A percentile compares a stretch with the other conserved stretches of the same genome.
Evolutionary conservation across 2,329 filamentous ascomycete genomes (phyloP).

Genomic region (Neurospora sp.): DNA sequence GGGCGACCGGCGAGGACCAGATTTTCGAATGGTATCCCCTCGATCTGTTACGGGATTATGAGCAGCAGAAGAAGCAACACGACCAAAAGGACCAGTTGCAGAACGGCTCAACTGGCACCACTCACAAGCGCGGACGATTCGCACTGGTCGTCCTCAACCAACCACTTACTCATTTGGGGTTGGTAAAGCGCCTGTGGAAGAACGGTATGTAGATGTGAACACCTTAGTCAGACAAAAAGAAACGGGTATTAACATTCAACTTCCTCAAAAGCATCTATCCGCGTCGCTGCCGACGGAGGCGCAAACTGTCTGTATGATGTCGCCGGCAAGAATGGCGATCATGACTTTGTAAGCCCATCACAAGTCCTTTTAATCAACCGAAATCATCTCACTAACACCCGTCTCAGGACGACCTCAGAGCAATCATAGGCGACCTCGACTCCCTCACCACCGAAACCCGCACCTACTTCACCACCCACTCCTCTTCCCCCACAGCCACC

Average conservation of each 20-base stretch:
- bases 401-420: conserved; percentile 47
- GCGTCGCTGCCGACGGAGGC: conserved; percentile 82
- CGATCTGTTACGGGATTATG: conserved; percentile 4
- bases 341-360: conserved; percentile 26
- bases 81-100: neutral
- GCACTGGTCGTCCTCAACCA: conserved; percentile 43
- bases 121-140: conserved; percentile 17
- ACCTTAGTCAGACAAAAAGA: neutral
- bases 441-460: conserved; percentile 57
- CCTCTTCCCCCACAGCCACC: conserved; percentile 39
- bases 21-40: conserved; percentile 11
- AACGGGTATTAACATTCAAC: neutral
- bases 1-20: neutral
- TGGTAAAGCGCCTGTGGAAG: conserved; percentile 40
- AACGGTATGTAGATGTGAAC: too few relatives aligned
- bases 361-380: neutral
- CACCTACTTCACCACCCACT: conserved; percentile 61
- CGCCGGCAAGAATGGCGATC: conserved; percentile 9
- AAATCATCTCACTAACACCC: neutral
- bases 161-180: conserved; percentile 33
- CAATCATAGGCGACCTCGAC: conserved; percentile 86
- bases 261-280: conserved; percentile 43
- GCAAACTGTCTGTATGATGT: conserved; percentile 62
- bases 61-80: neutral
- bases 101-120: neutral